Conservation (phyloP, 2,329 filamentous ascomycete species). For the Lachnellula willkommii region DNA sequence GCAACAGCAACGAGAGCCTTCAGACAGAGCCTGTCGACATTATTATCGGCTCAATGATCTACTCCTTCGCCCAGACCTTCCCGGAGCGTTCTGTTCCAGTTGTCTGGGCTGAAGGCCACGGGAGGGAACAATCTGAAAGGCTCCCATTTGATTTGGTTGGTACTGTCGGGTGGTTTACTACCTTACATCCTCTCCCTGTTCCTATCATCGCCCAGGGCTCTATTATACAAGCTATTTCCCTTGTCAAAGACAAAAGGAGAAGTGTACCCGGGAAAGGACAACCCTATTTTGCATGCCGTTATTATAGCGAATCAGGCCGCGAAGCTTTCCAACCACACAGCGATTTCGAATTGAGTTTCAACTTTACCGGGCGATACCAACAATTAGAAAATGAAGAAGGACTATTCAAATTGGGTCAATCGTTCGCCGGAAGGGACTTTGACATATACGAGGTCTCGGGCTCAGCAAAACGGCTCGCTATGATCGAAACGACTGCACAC, state of each 20-base stretch:
- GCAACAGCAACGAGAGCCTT: conserved; percentile 27
- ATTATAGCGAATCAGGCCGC: neutral
- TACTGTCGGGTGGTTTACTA: conserved; percentile 43
- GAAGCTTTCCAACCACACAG: conserved; percentile 19
- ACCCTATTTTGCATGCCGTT: conserved; percentile 34
- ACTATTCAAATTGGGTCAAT: neutral
- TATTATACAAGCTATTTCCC: conserved; percentile 9
- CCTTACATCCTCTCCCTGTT: conserved; percentile 33
- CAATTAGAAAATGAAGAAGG: neutral
- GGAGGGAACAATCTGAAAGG: conserved; percentile 34
- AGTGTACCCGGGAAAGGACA: conserved; percentile 33
- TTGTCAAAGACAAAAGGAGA: conserved; percentile 34
- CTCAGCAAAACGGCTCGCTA: neutral
- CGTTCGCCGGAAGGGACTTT: neutral
- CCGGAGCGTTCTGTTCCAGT: conserved; percentile 30
- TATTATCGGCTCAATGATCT: conserved; percentile 31
- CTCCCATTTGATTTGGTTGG: conserved; percentile 23
- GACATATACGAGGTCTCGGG: neutral
- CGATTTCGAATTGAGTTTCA: neutral
- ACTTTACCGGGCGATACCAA: neutral
- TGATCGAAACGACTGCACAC: neutral
- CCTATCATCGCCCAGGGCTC: neutral
- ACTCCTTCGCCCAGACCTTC: conserved; percentile 34
- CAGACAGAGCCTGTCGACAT: conserved; percentile 36
- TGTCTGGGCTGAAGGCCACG: conserved; percentile 39